These are phyloP conservation scores for Shiraia sp. DNA, from an alignment of 2,329 filamentous ascomycete genomes.

Conservation along the genomic window DNA sequence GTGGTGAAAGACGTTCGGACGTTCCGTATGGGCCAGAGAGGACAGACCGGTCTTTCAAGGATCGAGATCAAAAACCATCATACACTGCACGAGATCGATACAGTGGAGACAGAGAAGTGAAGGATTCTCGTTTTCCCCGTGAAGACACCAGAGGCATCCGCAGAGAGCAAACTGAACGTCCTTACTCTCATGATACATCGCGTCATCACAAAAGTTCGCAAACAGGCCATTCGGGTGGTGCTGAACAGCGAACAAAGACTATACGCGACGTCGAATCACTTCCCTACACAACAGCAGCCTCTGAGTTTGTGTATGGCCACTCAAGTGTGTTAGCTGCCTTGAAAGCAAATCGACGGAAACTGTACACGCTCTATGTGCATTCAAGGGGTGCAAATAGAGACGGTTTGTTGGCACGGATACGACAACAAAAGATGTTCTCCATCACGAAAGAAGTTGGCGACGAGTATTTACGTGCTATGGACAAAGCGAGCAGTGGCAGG, in stretches of 20 bases:
- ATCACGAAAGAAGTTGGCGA: conserved; percentile 58
- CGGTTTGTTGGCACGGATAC: conserved; percentile 23
- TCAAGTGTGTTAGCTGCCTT: conserved; percentile 82
- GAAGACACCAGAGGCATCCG: neutral
- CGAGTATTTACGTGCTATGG: conserved; percentile 69
- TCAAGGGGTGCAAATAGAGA: conserved; percentile 22
- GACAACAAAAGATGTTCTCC: conserved; percentile 20
- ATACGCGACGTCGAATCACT: conserved; percentile 46
- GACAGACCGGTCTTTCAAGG: neutral
- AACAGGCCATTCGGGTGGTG: neutral
- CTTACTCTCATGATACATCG: neutral
- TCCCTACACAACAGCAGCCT: conserved; percentile 80
- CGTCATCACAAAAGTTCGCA: neutral
- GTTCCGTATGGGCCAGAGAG: neutral
- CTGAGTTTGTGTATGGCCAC: conserved; percentile 87
- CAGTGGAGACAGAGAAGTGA: no score
- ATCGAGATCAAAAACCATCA: neutral
- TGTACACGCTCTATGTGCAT: conserved; percentile 81
- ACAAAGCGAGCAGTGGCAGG: conserved; percentile 79
- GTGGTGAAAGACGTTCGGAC: neutral
- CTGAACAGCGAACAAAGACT: neutral
- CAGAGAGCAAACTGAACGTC: neutral
- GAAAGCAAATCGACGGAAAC: conserved; percentile 66
- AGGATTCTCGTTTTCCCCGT: no score
- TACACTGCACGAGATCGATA: neutral